phyloP scores from a whole-genome alignment of 257 asterid species.

The Primulina eburnea region DNA sequence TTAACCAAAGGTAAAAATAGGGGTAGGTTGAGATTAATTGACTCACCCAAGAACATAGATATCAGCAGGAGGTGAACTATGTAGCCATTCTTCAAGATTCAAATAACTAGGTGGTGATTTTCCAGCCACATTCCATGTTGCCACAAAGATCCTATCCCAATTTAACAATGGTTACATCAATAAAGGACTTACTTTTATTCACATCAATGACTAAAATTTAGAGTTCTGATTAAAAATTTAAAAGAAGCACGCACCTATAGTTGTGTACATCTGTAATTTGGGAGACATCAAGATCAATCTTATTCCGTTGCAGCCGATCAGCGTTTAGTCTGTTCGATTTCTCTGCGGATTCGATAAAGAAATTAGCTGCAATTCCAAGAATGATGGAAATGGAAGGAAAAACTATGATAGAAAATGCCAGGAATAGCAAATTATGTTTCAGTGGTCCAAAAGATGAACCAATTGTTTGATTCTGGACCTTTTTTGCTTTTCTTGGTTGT shows the following conservation, averaged over 20 bases:
- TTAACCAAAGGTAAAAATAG: not conserved
- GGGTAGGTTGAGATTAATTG: not conserved
- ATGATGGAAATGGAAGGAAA: not conserved
- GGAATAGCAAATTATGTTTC: not conserved
- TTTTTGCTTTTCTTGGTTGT: constrained; percentile 84
- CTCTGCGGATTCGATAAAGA: constrained; percentile 36
- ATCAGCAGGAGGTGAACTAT: constrained; percentile 96
- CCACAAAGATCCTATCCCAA: constrained; percentile 67
- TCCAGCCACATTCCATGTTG: constrained; percentile 99
- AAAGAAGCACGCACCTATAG: constrained; percentile 45
- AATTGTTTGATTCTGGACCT: constrained; percentile 58
- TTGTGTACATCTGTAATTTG: constrained; percentile 64
- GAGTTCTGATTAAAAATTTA: not conserved
- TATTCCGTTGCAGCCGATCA: constrained; percentile 20
- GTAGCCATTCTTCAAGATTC: constrained; percentile 91
- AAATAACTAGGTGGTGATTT: constrained; percentile 82
- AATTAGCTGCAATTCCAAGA: not conserved
- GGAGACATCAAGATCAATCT: constrained; percentile 70
- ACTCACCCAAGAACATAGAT: constrained; percentile 96
- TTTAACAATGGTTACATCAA: not conserved
- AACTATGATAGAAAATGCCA: not conserved
- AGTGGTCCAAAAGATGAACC: constrained; percentile 36
- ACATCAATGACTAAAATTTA: not conserved
- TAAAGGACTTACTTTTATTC: not conserved
- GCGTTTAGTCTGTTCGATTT: constrained; percentile 34